These are phyloP conservation scores for Aspergillus sp. DNA, from an alignment of 2,329 filamentous ascomycete genomes.

Conservation along the genomic window DNA sequence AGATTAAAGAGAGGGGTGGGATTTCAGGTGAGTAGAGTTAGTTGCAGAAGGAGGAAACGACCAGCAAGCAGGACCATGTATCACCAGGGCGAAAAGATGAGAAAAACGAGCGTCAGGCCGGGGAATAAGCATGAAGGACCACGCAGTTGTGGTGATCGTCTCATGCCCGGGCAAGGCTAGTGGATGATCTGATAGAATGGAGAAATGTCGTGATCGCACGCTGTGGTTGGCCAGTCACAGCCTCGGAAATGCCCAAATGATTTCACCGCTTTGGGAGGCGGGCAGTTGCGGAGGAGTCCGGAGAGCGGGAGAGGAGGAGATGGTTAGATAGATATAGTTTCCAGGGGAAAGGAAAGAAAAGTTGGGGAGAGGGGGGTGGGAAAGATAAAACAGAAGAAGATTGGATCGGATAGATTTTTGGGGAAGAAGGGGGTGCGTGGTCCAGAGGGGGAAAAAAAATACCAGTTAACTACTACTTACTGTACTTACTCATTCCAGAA, in stretches of 20 bases:
- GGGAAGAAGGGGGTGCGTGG: background rate
- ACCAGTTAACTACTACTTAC: too few species aligned
- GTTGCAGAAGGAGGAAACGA: slow-evolving; percentile 13
- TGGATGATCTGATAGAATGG: slow-evolving; percentile 46
- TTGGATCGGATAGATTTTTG: background rate
- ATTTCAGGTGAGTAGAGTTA: background rate
- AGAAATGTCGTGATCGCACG: slow-evolving; percentile 46
- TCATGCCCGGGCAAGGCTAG: slow-evolving; percentile 28
- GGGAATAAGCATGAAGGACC: slow-evolving; percentile 12
- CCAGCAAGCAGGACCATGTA: slow-evolving; percentile 14
- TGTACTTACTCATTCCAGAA: background rate
- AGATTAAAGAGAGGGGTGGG: slow-evolving; percentile 4
- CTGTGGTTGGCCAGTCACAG: slow-evolving; percentile 32
- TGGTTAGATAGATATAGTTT: background rate
- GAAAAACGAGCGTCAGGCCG: slow-evolving; percentile 11
- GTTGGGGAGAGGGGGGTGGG: background rate
- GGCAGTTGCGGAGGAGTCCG: background rate
- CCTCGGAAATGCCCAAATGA: slow-evolving; percentile 9
- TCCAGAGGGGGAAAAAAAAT: background rate
- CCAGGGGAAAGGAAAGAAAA: background rate
- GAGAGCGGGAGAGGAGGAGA: background rate
- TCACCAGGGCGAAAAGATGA: slow-evolving; percentile 11
- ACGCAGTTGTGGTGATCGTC: slow-evolving; percentile 22
- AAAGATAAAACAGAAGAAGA: background rate
- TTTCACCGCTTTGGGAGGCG: slow-evolving; percentile 25